A percentile compares a stretch with the other conserved stretches of the same genome.
phyloP scores from a whole-genome alignment of 1,284 basidiomycete genomes.

The Austroboletus niveus region DNA sequence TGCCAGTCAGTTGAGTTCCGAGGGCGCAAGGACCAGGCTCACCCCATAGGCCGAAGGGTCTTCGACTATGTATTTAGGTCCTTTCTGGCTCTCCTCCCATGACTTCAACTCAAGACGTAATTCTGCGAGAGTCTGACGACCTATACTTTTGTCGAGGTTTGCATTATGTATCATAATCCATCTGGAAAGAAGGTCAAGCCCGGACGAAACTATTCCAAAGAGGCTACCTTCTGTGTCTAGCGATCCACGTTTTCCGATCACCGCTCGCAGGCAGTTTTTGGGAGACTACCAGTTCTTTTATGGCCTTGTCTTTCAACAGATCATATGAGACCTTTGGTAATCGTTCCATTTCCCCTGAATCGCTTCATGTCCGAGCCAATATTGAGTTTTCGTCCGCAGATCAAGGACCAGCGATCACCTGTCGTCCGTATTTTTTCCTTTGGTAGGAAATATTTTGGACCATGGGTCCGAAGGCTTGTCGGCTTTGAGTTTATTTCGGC shows the following conservation, averaged over 20 bases:
- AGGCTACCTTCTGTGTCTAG: conserved; percentile 59
- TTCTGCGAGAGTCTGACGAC: conserved; percentile 47
- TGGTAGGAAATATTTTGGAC: conserved; percentile 13
- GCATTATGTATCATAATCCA: conserved; percentile 71
- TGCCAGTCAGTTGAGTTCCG: not conserved
- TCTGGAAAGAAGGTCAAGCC: conserved; percentile 33
- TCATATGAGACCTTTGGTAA: conserved; percentile 67
- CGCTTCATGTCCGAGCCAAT: conserved; percentile 20
- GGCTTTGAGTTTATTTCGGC: conserved; percentile 35
- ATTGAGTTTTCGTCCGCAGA: conserved; percentile 12
- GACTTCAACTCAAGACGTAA: conserved; percentile 52
- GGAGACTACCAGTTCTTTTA: conserved; percentile 57
- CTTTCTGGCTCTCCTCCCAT: conserved; percentile 52
- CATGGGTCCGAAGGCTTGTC: conserved; percentile 18
- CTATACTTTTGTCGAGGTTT: conserved; percentile 59
- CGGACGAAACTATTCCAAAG: not conserved
- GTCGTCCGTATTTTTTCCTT: conserved; percentile 47
- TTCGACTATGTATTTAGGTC: conserved; percentile 39
- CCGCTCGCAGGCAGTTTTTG: conserved; percentile 52
- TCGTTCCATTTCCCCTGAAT: conserved; percentile 40
- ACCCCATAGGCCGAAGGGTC: conserved; percentile 52
- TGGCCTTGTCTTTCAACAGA: conserved; percentile 58
- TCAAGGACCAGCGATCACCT: conserved; percentile 20
- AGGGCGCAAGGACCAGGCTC: conserved; percentile 12
- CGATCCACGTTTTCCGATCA: conserved; percentile 48